These are phyloP conservation scores for Blastomyces emzantsi DNA, from an alignment of 2,329 filamentous ascomycete species.

Conservation along the genomic window DNA sequence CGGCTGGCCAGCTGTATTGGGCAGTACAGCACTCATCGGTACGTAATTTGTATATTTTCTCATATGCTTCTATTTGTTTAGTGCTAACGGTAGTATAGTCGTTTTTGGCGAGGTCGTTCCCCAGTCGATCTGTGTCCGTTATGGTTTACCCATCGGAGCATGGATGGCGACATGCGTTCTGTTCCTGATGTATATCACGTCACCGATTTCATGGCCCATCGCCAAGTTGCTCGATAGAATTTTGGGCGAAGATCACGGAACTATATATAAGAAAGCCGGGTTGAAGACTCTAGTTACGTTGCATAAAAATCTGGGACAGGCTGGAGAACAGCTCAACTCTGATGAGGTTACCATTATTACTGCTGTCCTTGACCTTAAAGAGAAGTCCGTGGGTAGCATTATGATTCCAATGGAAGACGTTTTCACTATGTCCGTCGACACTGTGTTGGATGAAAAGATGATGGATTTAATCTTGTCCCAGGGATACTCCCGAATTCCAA, in stretches of 20 bases:
- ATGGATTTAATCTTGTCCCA: conserved; percentile 91
- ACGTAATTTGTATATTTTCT: conserved; percentile 27
- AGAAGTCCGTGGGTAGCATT: conserved; percentile 86
- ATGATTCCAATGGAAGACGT: conserved; percentile 99
- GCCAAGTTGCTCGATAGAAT: conserved; percentile 91
- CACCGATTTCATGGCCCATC: conserved; percentile 85
- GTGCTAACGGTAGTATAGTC: conserved; percentile 46
- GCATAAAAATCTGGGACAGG: conserved; percentile 72
- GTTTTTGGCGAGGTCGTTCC: conserved; percentile 97
- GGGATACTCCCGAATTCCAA: conserved; percentile 92
- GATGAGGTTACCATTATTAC: conserved; percentile 99
- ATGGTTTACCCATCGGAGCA: conserved; percentile 87
- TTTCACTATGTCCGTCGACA: conserved; percentile 93
- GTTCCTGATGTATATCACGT: conserved; percentile 81
- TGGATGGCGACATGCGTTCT: conserved; percentile 87
- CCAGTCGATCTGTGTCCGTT: conserved; percentile 92
- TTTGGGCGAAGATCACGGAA: conserved; percentile 89
- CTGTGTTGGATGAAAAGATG: conserved; percentile 80
- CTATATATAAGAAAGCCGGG: conserved; percentile 95
- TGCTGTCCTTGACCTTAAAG: conserved; percentile 90
- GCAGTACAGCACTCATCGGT: conserved; percentile 92
- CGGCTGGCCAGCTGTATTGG: conserved; percentile 86
- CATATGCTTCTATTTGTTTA: not conserved
- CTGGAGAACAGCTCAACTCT: conserved; percentile 79
- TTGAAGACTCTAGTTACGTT: conserved; percentile 93